Evolutionary conservation across 2,329 filamentous ascomycete species (phyloP).

Genomic region (Bipolaris gigantea): DNA sequence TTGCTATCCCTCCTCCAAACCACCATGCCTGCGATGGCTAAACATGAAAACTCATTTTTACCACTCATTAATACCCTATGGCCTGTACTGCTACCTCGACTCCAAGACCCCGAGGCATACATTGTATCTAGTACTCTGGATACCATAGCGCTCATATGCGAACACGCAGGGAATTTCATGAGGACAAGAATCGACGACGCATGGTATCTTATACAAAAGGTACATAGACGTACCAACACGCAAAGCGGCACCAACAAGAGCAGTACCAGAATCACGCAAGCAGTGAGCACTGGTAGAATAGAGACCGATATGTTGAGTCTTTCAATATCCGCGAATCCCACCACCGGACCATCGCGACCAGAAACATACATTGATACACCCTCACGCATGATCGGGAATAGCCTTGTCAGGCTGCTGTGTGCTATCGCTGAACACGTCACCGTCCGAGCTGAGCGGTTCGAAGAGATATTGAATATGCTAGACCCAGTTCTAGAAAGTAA

Average conservation of each 20-base stretch:
- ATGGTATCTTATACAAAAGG: conserved; percentile 59
- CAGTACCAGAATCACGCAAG: conserved; percentile 3
- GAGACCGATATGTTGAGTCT: conserved; percentile 8
- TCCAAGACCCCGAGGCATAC: conserved; percentile 68
- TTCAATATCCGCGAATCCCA: conserved; percentile 1
- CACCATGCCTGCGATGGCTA: conserved; percentile 70
- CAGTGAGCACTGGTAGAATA: conserved; percentile 2
- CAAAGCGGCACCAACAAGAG: conserved; percentile 4
- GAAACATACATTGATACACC: conserved; percentile 57
- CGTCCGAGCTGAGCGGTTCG: conserved; percentile 70
- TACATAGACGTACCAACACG: conserved; percentile 31
- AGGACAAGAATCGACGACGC: conserved; percentile 71
- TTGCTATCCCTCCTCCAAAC: conserved; percentile 76
- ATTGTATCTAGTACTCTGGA: conserved; percentile 71
- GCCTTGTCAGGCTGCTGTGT: conserved; percentile 61
- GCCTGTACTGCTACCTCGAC: conserved; percentile 73
- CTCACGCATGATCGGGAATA: conserved; percentile 65
- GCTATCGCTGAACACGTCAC: conserved; percentile 64
- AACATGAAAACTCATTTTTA: conserved; percentile 79
- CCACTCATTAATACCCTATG: conserved; percentile 89
- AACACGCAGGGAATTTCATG: conserved; percentile 78
- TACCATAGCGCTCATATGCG: conserved; percentile 69
- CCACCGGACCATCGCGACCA: conserved; percentile 6
- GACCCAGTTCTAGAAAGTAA: conserved; percentile 43
- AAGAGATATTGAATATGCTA: conserved; percentile 69